Percentiles rank a stretch among this genome's conserved stretches.
Evolutionary conservation across 2,329 filamentous ascomycete species (phyloP).

Genomic region (Hypoxylon sp.): DNA sequence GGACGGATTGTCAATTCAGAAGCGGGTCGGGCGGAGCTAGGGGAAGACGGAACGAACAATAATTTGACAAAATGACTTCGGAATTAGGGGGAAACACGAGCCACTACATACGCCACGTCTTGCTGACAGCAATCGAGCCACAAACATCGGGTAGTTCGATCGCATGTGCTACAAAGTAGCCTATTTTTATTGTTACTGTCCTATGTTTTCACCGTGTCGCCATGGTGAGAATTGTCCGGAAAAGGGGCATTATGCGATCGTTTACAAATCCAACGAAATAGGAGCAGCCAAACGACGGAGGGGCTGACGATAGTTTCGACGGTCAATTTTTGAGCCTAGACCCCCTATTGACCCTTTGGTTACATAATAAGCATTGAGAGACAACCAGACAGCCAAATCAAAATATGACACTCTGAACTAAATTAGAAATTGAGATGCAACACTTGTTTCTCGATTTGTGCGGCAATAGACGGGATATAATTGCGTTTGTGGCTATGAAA

Average conservation of each 20-base stretch:
- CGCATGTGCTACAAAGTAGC: constrained; percentile 20
- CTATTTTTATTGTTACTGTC: constrained; percentile 12
- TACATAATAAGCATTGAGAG: too few species aligned
- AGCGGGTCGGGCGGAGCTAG: constrained; percentile 42
- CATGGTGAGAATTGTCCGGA: constrained; percentile 15
- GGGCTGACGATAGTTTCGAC: constrained; percentile 19
- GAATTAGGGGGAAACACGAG: constrained; percentile 41
- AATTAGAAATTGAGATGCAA: constrained; percentile 9
- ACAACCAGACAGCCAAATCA: too few species aligned
- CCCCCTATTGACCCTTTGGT: too few species aligned
- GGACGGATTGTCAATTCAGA: constrained; percentile 33
- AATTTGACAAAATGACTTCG: constrained; percentile 38
- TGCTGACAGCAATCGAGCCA: constrained; percentile 33
- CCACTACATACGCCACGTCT: constrained; percentile 34
- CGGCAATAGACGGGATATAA: too few species aligned
- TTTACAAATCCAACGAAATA: not conserved
- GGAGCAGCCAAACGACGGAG: constrained; percentile 8
- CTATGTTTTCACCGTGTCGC: constrained; percentile 13
- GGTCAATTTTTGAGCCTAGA: too few species aligned
- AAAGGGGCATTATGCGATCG: constrained; percentile 1
- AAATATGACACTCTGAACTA: too few species aligned
- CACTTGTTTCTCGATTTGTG: constrained; percentile 5
- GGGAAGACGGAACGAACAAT: constrained; percentile 44
- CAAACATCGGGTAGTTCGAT: constrained; percentile 27
- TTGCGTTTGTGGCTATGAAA: constrained; percentile 10